Percentiles rank a stretch among this genome's conserved stretches.
phyloP scores from a whole-genome alignment of 352 stramenopile genomes.

The Salisapilia sapeloensis region DNA sequence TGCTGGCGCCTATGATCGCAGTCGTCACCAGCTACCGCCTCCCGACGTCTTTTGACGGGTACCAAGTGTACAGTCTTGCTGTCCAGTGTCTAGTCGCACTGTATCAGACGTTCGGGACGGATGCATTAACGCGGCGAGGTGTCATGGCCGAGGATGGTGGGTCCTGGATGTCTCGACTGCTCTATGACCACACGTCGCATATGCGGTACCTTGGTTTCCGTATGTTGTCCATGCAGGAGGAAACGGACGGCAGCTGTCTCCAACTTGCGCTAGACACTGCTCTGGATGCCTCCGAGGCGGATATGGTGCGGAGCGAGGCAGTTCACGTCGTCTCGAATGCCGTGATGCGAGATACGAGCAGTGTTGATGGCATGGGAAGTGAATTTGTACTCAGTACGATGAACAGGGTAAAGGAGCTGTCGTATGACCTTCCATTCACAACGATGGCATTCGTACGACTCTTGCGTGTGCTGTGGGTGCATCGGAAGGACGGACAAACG shows the following conservation, averaged over 20 bases:
- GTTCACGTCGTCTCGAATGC: slow-evolving; percentile 11
- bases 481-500: too few species aligned
- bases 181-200: slow-evolving; percentile 36
- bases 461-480: slow-evolving; percentile 12
- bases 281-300: slow-evolving; percentile 24
- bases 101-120: slow-evolving; percentile 9
- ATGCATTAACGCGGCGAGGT: too few species aligned
- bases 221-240: slow-evolving; percentile 3
- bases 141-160: too few species aligned
- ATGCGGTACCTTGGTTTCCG: slow-evolving; percentile 28
- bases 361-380: too few species aligned
- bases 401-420: slow-evolving; percentile 7
- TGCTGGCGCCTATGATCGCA: slow-evolving; percentile 21
- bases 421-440: slow-evolving; percentile 4
- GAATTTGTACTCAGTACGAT: slow-evolving; percentile 6
- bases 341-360: slow-evolving; percentile 9
- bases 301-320: slow-evolving; percentile 29
- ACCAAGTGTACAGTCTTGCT: slow-evolving; percentile 14
- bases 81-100: slow-evolving; percentile 21
- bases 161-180: slow-evolving; percentile 28
- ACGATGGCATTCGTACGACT: slow-evolving; percentile 10
- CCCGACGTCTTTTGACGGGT: slow-evolving; percentile 29
- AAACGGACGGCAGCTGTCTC: slow-evolving; percentile 5
- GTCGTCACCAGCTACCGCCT: slow-evolving; percentile 28
- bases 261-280: slow-evolving; percentile 31